Evolutionary conservation across 495 filamentous ascomycete genomes (phyloP).

Genomic region (Hypoxylon perforatum): DNA sequence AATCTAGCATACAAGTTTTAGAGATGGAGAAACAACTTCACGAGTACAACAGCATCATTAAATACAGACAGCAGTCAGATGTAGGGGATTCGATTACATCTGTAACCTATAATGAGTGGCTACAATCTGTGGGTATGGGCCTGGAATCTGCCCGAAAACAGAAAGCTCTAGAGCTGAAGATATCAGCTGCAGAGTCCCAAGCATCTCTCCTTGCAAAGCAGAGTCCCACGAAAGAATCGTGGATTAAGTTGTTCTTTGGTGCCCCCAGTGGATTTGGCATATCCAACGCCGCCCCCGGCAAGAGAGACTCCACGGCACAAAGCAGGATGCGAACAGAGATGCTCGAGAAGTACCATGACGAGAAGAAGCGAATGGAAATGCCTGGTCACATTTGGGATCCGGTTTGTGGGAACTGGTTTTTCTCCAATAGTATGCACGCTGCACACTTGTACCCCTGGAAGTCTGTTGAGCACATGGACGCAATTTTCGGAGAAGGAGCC

Average conservation of each 20-base stretch:
- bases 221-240: background rate
- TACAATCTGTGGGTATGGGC: background rate
- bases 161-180: too few species aligned
- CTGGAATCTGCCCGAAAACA: too few species aligned
- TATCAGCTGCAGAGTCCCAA: background rate
- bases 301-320: too few species aligned
- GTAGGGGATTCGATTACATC: background rate
- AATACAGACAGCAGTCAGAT: background rate
- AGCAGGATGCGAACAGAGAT: too few species aligned
- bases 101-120: background rate
- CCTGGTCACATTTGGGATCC: too few species aligned
- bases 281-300: too few species aligned
- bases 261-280: background rate
- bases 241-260: constrained; percentile 1
- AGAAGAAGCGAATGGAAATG: too few species aligned
- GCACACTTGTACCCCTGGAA: constrained; percentile 3
- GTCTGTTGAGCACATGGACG: background rate
- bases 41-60: background rate
- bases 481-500: background rate
- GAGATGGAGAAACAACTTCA: constrained; percentile 1
- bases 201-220: background rate
- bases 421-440: background rate
- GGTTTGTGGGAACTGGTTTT: background rate
- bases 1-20: background rate
- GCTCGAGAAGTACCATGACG: too few species aligned